Conservation (phyloP, 2,329 filamentous ascomycete species). For the Fusarium sp. region DNA sequence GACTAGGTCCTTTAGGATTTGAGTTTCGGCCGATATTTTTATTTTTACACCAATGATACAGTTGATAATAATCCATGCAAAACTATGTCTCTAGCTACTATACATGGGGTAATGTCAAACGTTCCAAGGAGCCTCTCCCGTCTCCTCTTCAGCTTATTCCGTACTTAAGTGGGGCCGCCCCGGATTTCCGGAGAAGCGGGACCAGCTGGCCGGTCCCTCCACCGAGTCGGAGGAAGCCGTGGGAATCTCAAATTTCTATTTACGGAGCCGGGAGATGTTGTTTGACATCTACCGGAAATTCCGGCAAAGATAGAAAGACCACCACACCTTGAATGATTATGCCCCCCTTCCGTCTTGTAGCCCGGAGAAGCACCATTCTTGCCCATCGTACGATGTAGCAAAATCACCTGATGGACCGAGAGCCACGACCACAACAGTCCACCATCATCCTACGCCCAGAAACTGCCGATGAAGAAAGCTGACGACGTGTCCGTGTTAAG, state of each 20-base stretch:
- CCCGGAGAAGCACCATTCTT: constrained; percentile 27
- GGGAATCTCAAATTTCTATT: not conserved
- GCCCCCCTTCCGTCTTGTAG: constrained; percentile 1
- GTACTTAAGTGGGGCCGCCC: constrained; percentile 11
- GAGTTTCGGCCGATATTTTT: not conserved
- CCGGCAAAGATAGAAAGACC: not conserved
- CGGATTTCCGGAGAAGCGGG: constrained; percentile 9
- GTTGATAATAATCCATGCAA: too few species aligned
- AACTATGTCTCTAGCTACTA: too few species aligned
- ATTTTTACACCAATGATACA: not conserved
- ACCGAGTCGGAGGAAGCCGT: not conserved
- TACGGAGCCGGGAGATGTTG: not conserved
- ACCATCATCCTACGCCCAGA: constrained; percentile 29
- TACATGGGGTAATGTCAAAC: not conserved
- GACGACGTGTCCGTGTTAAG: constrained; percentile 19
- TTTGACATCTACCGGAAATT: constrained; percentile 1
- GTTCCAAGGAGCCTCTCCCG: not conserved
- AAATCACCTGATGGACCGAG: constrained; percentile 36
- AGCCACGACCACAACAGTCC: constrained; percentile 36
- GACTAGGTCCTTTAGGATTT: not conserved
- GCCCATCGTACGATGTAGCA: constrained; percentile 32
- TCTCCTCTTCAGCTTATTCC: not conserved
- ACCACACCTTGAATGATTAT: not conserved
- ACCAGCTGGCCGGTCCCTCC: not conserved
- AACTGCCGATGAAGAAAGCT: constrained; percentile 6